Evolutionary conservation across 2,329 filamentous ascomycete species (phyloP).

Genomic region (Chaetothyriales sp.): DNA sequence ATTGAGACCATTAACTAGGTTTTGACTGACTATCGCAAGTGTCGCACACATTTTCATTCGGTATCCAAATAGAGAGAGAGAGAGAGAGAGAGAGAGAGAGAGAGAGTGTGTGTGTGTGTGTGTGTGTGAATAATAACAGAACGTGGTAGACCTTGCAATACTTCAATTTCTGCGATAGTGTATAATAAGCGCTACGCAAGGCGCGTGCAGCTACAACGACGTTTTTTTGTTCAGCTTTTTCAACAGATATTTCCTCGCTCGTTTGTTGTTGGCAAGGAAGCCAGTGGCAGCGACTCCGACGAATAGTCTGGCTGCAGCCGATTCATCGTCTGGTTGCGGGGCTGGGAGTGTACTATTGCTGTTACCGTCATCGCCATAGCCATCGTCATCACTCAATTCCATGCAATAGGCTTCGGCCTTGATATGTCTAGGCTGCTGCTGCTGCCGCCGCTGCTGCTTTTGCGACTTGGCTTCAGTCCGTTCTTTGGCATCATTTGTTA

Average conservation of each 20-base stretch:
- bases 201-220: neutral
- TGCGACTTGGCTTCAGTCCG: neutral
- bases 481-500: neutral
- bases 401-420: neutral
- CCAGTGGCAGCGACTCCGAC: constrained; percentile 11
- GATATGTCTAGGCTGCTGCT: neutral
- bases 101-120: no score
- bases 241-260: constrained; percentile 2
- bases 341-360: neutral
- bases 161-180: no score
- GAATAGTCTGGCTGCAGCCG: constrained; percentile 9
- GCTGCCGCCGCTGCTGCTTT: neutral
- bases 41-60: no score
- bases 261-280: constrained; percentile 4
- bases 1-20: no score
- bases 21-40: no score
- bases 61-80: no score
- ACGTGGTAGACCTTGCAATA: no score
- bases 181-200: no score
- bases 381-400: neutral
- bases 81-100: no score
- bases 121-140: no score
- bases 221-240: constrained; percentile 2
- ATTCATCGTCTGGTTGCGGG: neutral
- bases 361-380: neutral